Conservation (phyloP, 352 stramenopile genomes). For the Globisporangium nodosum region DNA sequence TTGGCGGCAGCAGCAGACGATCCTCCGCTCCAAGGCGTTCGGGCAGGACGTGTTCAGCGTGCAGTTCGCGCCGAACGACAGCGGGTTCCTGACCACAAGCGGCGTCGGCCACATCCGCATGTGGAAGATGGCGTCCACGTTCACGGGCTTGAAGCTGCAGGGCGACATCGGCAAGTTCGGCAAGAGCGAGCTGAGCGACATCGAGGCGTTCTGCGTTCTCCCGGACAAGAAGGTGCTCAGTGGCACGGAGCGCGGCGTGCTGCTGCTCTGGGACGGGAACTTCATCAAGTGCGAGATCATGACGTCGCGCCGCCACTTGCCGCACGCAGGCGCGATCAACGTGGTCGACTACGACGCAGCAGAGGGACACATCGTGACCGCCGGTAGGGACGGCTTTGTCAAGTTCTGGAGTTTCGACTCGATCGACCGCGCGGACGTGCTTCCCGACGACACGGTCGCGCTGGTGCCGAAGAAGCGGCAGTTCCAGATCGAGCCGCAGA, state of each 20-base stretch:
- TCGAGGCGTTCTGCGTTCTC: conserved; percentile 92
- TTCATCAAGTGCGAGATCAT: conserved; percentile 94
- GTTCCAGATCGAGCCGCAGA: conserved; percentile 41
- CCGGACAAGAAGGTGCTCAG: conserved; percentile 93
- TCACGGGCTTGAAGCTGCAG: conserved; percentile 94
- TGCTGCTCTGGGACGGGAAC: conserved; percentile 94
- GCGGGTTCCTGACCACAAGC: conserved; percentile 89
- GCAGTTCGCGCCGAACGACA: conserved; percentile 83
- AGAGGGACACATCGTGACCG: conserved; percentile 48
- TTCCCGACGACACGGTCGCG: conserved; percentile 71
- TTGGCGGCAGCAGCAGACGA: conserved; percentile 86
- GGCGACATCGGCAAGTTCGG: conserved; percentile 96
- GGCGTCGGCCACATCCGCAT: conserved; percentile 93
- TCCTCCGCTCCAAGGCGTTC: conserved; percentile 92
- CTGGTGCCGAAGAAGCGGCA: conserved; percentile 62
- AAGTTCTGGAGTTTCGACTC: conserved; percentile 86
- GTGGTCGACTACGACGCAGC: conserved; percentile 63
- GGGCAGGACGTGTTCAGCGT: conserved; percentile 93
- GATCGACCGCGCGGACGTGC: conserved; percentile 85
- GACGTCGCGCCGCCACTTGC: conserved; percentile 52
- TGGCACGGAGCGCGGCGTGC: conserved; percentile 74
- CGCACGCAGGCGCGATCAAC: conserved; percentile 68
- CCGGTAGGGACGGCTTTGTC: conserved; percentile 81
- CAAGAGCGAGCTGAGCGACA: conserved; percentile 92
- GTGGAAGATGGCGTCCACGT: conserved; percentile 95